Percentiles rank a stretch among this genome's conserved stretches.
These are phyloP conservation scores for Silene noctiflora DNA, from an alignment of 179 eudicot species.

Conservation along the genomic window DNA sequence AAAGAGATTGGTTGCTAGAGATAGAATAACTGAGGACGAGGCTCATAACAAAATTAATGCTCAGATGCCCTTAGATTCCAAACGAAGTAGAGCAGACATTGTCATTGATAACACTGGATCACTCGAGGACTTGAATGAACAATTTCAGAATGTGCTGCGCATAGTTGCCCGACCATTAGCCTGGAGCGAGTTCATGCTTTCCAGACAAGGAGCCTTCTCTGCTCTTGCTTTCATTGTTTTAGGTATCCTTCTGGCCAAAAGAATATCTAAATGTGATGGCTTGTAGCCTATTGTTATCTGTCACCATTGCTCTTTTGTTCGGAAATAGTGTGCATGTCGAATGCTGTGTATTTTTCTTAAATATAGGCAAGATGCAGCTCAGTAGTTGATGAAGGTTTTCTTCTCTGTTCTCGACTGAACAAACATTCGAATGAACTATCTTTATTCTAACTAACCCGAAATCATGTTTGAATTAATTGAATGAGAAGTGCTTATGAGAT, in stretches of 20 bases:
- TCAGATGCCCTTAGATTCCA: conserved; percentile 78
- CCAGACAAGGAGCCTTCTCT: conserved; percentile 69
- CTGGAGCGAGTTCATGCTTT: conserved; percentile 76
- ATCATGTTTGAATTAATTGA: too few relatives aligned
- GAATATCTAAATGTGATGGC: conserved; percentile 17
- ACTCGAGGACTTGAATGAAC: conserved; percentile 58
- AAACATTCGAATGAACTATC: neutral
- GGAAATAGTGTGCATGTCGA: neutral
- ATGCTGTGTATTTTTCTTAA: neutral
- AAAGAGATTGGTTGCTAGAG: conserved; percentile 72
- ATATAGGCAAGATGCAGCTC: neutral
- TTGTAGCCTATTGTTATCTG: conserved; percentile 16
- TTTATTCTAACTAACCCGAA: too few relatives aligned
- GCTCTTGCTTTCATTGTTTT: conserved; percentile 40
- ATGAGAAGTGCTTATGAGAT: too few relatives aligned
- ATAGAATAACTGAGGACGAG: conserved; percentile 57
- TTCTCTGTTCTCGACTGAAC: neutral
- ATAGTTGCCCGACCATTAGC: conserved; percentile 68
- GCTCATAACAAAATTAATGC: conserved; percentile 74
- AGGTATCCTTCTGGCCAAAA: conserved; percentile 24
- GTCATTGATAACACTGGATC: conserved; percentile 86
- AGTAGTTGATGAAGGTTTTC: neutral
- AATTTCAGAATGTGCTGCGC: conserved; percentile 46
- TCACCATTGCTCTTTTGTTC: neutral
- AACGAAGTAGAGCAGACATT: conserved; percentile 65